phyloP scores from a whole-genome alignment of 177 flowering plant species.

The Vitis hybrid region DNA sequence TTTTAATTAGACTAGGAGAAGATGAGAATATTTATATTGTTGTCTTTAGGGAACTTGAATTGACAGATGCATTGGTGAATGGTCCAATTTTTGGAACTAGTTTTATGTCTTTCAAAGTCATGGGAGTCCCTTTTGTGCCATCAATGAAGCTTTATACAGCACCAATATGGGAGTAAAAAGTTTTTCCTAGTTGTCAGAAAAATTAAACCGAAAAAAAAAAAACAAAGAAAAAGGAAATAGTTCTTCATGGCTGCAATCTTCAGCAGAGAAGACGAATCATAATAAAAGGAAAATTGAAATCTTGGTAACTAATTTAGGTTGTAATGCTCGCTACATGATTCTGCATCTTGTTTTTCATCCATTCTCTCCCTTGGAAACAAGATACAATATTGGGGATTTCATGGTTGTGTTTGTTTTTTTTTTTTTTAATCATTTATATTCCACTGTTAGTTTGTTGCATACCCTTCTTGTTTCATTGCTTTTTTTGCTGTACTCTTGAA shows the following conservation, averaged over 20 bases:
- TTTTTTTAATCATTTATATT: too few species aligned
- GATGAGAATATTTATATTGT: too few species aligned
- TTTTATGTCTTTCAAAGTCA: background rate
- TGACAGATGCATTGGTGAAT: background rate
- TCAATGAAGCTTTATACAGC: background rate
- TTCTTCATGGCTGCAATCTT: background rate
- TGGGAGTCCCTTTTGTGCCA: background rate
- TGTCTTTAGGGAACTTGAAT: background rate
- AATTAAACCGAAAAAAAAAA: too few species aligned
- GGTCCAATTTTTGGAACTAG: background rate
- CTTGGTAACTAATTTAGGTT: background rate
- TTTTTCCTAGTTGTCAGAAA: too few species aligned
- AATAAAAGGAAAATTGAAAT: background rate
- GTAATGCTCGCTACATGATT: background rate
- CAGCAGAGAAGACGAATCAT: background rate
- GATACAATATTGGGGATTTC: too few species aligned
- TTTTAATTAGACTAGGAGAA: too few species aligned
- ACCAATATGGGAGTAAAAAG: background rate
- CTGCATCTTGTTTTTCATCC: too few species aligned
- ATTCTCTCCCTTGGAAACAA: too few species aligned
- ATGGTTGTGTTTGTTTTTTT: too few species aligned
- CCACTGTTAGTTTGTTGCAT: too few species aligned
- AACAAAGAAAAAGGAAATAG: background rate
- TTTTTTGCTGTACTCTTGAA: too few species aligned
- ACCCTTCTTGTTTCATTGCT: too few species aligned